Evolutionary conservation across 305 asterid species (phyloP).

Genomic region (Fraxinus nigra): DNA sequence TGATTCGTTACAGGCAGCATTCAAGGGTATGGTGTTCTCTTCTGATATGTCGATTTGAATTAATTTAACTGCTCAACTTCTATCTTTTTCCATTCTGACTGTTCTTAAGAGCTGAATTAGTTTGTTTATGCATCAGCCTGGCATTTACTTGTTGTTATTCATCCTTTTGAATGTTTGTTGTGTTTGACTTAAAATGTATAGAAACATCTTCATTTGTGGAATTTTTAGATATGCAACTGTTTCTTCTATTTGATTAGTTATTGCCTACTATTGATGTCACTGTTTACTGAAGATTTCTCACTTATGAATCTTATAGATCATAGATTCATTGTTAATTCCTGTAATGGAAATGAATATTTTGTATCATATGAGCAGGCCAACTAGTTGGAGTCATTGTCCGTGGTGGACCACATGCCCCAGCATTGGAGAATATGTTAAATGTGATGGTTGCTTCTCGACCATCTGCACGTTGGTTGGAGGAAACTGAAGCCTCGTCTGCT

Average conservation of each 20-base stretch:
- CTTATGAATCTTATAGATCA: neutral
- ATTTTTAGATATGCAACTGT: neutral
- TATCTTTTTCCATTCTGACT: slow-evolving; percentile 16
- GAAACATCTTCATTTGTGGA: neutral
- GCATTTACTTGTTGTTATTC: neutral
- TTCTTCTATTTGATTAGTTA: slow-evolving; percentile 11
- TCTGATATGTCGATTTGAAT: neutral
- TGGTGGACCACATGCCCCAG: slow-evolving; percentile 33
- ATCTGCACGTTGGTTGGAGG: slow-evolving; percentile 69
- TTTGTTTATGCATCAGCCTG: neutral
- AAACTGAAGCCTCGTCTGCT: slow-evolving; percentile 34
- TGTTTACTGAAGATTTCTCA: slow-evolving; percentile 1
- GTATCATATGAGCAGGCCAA: slow-evolving; percentile 52
- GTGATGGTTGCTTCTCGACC: slow-evolving; percentile 44
- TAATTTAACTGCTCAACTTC: neutral
- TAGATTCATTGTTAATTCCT: neutral
- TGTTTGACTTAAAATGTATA: neutral
- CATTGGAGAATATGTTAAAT: slow-evolving; percentile 47
- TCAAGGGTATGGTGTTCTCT: slow-evolving; percentile 45
- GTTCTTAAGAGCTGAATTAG: slow-evolving; percentile 9
- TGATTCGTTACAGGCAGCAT: slow-evolving; percentile 54
- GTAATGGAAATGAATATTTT: slow-evolving; percentile 13
- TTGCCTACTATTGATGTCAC: slow-evolving; percentile 9
- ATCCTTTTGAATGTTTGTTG: slow-evolving; percentile 1
- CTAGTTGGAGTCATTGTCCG: slow-evolving; percentile 73